These are phyloP conservation scores for Otatea glauca DNA, from an alignment of 176 grass and related monocot genomes.

Conservation along the genomic window DNA sequence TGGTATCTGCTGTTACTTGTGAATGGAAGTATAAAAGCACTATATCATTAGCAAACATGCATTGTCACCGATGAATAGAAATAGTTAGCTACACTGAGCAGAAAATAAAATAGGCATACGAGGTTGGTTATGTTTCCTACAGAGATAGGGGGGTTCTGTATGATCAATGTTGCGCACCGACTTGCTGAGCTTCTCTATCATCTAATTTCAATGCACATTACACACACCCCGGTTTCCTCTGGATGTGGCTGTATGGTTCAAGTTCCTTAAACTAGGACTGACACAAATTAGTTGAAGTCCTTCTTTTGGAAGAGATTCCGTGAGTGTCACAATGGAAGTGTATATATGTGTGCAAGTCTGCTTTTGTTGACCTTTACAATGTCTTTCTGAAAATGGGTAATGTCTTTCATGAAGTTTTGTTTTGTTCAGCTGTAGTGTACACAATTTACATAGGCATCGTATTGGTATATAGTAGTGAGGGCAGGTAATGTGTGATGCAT, in stretches of 20 bases:
- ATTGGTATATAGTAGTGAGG: no score
- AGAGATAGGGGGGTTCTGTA: background rate
- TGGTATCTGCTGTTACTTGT: background rate
- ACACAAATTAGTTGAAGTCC: no score
- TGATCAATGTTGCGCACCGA: background rate
- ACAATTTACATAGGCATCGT: no score
- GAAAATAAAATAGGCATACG: background rate
- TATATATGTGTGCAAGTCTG: no score
- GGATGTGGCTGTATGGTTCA: background rate
- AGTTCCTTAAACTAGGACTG: background rate
- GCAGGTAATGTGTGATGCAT: no score
- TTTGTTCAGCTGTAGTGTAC: no score
- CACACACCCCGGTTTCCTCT: background rate
- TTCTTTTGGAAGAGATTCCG: no score
- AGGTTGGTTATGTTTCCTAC: background rate
- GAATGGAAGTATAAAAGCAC: background rate
- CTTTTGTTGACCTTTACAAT: no score
- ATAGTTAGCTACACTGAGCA: background rate
- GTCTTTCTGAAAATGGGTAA: no score
- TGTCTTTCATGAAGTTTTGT: no score
- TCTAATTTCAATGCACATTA: background rate
- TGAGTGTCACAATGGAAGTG: no score
- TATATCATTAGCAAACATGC: background rate
- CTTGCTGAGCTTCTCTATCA: background rate
- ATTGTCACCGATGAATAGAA: background rate